phyloP scores from a whole-genome alignment of 1,284 basidiomycete genomes.

The Violaceomyces palustris region DNA sequence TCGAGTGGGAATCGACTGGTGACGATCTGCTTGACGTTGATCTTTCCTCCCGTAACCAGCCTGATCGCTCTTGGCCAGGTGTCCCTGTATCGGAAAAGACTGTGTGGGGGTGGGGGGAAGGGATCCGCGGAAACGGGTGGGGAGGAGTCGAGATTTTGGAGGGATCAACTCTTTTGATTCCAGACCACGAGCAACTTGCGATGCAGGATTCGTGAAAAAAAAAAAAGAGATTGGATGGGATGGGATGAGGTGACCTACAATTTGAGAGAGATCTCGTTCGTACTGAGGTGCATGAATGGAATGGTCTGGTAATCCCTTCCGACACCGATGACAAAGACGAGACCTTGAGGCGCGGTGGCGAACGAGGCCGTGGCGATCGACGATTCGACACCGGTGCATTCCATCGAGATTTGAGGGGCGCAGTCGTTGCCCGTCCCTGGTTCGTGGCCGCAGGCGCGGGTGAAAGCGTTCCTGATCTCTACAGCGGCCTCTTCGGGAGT shows the following conservation, averaged over 20 bases:
- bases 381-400: slow-evolving; percentile 82
- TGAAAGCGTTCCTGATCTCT: slow-evolving; percentile 39
- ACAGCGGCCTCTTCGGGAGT: slow-evolving; percentile 21
- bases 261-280: slow-evolving; percentile 59
- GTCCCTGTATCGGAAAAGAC: slow-evolving; percentile 53
- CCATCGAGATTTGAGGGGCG: slow-evolving; percentile 55
- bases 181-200: too few relatives aligned
- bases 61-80: slow-evolving; percentile 76
- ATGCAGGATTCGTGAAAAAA: too few relatives aligned
- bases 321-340: slow-evolving; percentile 59
- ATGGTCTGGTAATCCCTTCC: slow-evolving; percentile 51
- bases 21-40: slow-evolving; percentile 81
- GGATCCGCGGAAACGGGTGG: too few relatives aligned
- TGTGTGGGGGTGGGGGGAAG: slow-evolving; percentile 36
- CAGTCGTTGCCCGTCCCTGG: slow-evolving; percentile 20
- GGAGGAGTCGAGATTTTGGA: too few relatives aligned
- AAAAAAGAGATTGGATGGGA: too few relatives aligned
- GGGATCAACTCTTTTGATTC: too few relatives aligned
- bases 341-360: slow-evolving; percentile 56
- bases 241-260: too few relatives aligned
- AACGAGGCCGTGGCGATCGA: slow-evolving; percentile 69
- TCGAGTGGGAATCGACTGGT: slow-evolving; percentile 75
- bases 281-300: slow-evolving; percentile 57
- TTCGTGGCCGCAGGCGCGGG: slow-evolving; percentile 8
- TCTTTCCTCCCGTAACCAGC: slow-evolving; percentile 69